phyloP scores from a whole-genome alignment of 2,329 filamentous ascomycete species.

The Dryadomyces quercivorus region DNA sequence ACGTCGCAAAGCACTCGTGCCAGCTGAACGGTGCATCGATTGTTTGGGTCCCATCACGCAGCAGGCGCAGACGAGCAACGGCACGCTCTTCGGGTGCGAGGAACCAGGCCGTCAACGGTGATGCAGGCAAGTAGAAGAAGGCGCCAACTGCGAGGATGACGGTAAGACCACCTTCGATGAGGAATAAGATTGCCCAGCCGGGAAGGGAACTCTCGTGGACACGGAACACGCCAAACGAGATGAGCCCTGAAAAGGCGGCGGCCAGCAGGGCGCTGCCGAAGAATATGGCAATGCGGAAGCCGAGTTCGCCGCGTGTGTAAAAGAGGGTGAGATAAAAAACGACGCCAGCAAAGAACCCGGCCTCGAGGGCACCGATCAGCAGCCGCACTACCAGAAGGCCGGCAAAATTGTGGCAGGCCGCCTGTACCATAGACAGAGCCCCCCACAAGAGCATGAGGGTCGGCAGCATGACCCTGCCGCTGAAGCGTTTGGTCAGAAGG shows the following conservation, averaged over 20 bases:
- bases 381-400: conserved; percentile 56
- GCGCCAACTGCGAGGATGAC: conserved; percentile 10
- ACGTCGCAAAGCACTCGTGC: conserved; percentile 4
- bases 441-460: conserved; percentile 56
- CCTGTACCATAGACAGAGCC: conserved; percentile 46
- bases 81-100: conserved; percentile 9
- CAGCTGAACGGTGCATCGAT: conserved; percentile 10
- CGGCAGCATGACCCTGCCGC: conserved; percentile 50
- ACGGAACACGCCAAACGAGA: conserved; percentile 37
- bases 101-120: conserved; percentile 10
- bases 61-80: conserved; percentile 7
- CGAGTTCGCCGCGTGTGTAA: conserved; percentile 59
- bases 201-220: conserved; percentile 18
- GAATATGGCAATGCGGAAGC: conserved; percentile 57
- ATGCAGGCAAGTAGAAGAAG: conserved; percentile 12
- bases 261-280: conserved; percentile 7
- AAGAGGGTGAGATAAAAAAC: conserved; percentile 47
- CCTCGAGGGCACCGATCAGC: conserved; percentile 55
- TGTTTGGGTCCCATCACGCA: conserved; percentile 9
- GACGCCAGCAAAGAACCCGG: conserved; percentile 58
- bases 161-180: conserved; percentile 11
- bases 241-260: conserved; percentile 48
- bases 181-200: conserved; percentile 11
- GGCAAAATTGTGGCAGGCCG: conserved; percentile 44
- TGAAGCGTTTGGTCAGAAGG: conserved; percentile 57